Evolutionary conservation across 2,329 filamentous ascomycete species (phyloP).

Genomic region (Talaromyces sp.): DNA sequence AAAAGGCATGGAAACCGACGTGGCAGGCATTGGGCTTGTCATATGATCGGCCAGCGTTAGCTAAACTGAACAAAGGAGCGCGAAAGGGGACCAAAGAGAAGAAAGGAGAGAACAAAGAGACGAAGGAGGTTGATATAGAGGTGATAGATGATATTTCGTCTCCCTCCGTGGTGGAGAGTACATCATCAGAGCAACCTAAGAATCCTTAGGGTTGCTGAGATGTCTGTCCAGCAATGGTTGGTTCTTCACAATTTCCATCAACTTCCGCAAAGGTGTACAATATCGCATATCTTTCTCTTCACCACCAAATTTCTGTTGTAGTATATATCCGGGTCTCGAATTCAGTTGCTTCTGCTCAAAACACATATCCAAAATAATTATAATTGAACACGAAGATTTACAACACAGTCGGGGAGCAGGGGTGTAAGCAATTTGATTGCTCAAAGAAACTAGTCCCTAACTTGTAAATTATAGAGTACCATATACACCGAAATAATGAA

Average conservation of each 20-base stretch:
- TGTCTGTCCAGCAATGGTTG: conserved; percentile 13
- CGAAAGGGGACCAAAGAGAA: neutral
- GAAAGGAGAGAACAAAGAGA: conserved; percentile 18
- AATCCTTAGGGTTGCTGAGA: neutral
- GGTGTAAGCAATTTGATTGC: neutral
- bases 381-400: neutral
- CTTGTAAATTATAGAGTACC: conserved; percentile 6
- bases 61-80: neutral
- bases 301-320: neutral
- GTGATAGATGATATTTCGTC: neutral
- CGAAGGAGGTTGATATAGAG: neutral
- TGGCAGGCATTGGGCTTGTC: conserved; percentile 44
- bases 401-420: neutral
- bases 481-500: conserved; percentile 8
- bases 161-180: neutral
- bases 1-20: conserved; percentile 58
- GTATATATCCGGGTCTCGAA: neutral
- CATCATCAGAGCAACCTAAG: neutral
- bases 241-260: conserved; percentile 8
- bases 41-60: conserved; percentile 30
- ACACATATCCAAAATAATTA: neutral
- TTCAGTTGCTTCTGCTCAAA: neutral
- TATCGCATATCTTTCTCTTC: conserved; percentile 1
- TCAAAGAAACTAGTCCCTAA: too few relatives aligned
- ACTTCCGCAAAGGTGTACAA: conserved; percentile 3